A percentile compares a stretch with the other conserved stretches of the same genome.
Conservation (phyloP, 257 asterid genomes). For the Scutellaria minor region DNA sequence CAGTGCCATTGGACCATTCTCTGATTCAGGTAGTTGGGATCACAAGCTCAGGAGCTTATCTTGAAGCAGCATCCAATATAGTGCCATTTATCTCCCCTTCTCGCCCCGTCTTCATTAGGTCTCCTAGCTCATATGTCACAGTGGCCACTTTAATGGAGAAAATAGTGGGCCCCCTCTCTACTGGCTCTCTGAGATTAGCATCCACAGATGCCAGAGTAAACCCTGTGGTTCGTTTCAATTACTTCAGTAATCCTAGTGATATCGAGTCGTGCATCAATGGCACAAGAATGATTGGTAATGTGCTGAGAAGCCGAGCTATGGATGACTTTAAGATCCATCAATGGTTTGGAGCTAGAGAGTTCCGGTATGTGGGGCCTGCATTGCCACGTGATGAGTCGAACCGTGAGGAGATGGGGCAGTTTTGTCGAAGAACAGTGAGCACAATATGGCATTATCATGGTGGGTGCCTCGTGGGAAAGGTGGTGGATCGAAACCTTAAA, state of each 20-base stretch:
- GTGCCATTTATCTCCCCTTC: slow-evolving; percentile 77
- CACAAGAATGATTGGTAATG: slow-evolving; percentile 58
- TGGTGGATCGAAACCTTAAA: slow-evolving; percentile 62
- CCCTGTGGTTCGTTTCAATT: slow-evolving; percentile 78
- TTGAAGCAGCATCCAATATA: slow-evolving; percentile 86
- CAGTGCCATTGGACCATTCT: slow-evolving; percentile 76
- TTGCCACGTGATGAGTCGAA: slow-evolving; percentile 60
- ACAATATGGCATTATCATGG: slow-evolving; percentile 99
- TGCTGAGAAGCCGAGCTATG: slow-evolving; percentile 63
- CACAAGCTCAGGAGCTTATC: slow-evolving; percentile 66
- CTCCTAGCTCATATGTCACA: slow-evolving; percentile 52
- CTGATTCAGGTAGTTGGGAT: slow-evolving; percentile 89
- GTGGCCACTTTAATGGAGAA: slow-evolving; percentile 95
- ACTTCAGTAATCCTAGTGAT: slow-evolving; percentile 65
- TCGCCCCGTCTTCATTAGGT: slow-evolving; percentile 51
- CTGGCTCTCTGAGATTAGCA: slow-evolving; percentile 73
- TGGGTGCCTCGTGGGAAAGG: slow-evolving; percentile 82
- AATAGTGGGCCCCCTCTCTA: slow-evolving; percentile 71
- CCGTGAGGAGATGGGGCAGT: slow-evolving; percentile 64
- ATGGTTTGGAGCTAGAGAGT: slow-evolving; percentile 68
- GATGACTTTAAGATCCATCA: slow-evolving; percentile 60
- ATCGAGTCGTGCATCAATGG: slow-evolving; percentile 62
- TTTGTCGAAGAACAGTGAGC: slow-evolving; percentile 77
- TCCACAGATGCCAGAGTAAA: slow-evolving; percentile 74
- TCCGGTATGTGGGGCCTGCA: slow-evolving; percentile 68